A percentile compares a stretch with the other conserved stretches of the same genome.
Evolutionary conservation across 768 basidiomycete genomes (phyloP).

Genomic region (Lentinula boryana): DNA sequence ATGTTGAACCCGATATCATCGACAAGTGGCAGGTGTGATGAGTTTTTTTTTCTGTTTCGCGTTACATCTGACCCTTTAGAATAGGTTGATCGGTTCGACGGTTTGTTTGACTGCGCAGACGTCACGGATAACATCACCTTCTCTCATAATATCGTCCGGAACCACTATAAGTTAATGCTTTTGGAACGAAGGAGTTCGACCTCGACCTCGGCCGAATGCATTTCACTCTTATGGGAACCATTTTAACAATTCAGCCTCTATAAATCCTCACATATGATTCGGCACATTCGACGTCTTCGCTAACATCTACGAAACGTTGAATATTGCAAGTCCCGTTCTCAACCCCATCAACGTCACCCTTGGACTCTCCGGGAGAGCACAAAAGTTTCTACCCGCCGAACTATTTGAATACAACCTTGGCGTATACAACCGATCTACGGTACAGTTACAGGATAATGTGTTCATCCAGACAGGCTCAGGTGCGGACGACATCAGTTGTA

Average conservation of each 20-base stretch:
- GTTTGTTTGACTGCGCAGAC: constrained; percentile 14
- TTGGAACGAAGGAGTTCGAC: constrained; percentile 12
- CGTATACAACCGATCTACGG: constrained; percentile 2
- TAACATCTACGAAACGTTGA: constrained; percentile 11
- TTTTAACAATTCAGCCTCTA: constrained; percentile 12
- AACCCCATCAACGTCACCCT: background rate
- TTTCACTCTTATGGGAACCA: constrained; percentile 14
- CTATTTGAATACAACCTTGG: constrained; percentile 9
- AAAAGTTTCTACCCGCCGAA: background rate
- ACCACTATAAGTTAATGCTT: constrained; percentile 14
- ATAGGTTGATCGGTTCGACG: constrained; percentile 14
- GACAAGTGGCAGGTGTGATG: constrained; percentile 9
- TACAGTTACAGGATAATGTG: constrained; percentile 13
- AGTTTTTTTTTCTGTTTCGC: background rate
- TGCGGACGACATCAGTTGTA: constrained; percentile 9
- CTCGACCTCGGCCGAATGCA: constrained; percentile 13
- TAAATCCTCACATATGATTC: constrained; percentile 14
- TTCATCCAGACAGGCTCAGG: constrained; percentile 11
- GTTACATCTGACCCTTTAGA: background rate
- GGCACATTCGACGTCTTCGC: constrained; percentile 14
- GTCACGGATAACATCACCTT: constrained; percentile 15
- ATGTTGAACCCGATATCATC: constrained; percentile 10
- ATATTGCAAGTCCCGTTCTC: constrained; percentile 4
- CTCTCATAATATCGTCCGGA: constrained; percentile 15
- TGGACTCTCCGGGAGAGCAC: background rate